Percentiles rank a stretch among this genome's conserved stretches.
These are phyloP conservation scores for Corylus avellana DNA, from an alignment of 306 rosid species.

Conservation along the genomic window DNA sequence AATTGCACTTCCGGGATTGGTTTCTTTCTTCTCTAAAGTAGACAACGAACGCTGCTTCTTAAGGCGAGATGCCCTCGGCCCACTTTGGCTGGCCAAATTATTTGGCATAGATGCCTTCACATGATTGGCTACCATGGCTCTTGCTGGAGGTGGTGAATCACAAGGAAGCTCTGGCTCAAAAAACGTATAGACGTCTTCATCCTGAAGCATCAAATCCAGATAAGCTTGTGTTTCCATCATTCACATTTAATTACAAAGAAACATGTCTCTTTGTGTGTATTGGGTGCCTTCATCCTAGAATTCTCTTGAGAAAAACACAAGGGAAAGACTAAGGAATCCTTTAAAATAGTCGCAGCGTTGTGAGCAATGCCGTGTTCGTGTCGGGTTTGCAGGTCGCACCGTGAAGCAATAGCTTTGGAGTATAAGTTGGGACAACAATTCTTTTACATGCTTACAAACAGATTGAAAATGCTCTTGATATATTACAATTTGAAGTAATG, in stretches of 20 bases:
- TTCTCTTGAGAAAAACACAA: neutral
- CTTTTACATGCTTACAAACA: neutral
- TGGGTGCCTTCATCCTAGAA: neutral
- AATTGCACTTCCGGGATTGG: slow-evolving; percentile 26
- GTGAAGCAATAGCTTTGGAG: neutral
- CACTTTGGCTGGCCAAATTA: slow-evolving; percentile 39
- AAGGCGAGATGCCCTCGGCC: slow-evolving; percentile 45
- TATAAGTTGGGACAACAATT: neutral
- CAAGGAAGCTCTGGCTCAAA: slow-evolving; percentile 92
- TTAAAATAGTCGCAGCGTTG: no score
- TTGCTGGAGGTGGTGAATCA: slow-evolving; percentile 43
- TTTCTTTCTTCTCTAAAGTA: slow-evolving; percentile 53
- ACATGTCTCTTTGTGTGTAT: neutral
- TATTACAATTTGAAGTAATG: neutral
- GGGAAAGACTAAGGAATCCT: no score
- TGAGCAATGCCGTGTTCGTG: no score
- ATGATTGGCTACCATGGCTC: slow-evolving; percentile 39
- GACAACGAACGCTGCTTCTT: slow-evolving; percentile 81
- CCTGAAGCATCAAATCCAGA: slow-evolving; percentile 47
- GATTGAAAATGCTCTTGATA: neutral
- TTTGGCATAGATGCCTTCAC: slow-evolving; percentile 44
- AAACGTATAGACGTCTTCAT: slow-evolving; percentile 83
- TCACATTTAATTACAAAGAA: neutral
- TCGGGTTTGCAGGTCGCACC: no score
- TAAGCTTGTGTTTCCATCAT: slow-evolving; percentile 3